phyloP scores from a whole-genome alignment of 768 basidiomycete species.

The Boletus rex-veris region DNA sequence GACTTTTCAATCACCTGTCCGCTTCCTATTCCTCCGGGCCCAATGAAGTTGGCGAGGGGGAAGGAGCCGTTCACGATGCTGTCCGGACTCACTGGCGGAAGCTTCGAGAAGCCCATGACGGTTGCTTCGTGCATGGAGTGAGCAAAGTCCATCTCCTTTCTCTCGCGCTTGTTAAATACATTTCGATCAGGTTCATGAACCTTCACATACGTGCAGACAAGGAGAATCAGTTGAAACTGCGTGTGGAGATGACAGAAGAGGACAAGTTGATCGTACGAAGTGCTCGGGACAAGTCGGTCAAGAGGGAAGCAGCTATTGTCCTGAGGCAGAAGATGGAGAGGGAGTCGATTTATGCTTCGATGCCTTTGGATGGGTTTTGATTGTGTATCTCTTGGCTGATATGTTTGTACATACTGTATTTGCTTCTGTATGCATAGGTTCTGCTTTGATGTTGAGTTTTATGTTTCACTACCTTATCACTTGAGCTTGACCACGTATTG shows the following conservation, averaged over 20 bases:
- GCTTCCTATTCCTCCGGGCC: not conserved
- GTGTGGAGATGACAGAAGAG: conserved; percentile 14
- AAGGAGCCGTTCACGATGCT: conserved; percentile 9
- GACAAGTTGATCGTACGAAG: conserved; percentile 13
- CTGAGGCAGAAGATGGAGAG: conserved; percentile 15
- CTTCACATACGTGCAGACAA: conserved; percentile 15
- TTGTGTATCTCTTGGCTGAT: not conserved
- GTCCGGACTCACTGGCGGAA: conserved; percentile 1
- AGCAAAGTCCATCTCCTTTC: not conserved
- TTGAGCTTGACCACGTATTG: too few relatives aligned
- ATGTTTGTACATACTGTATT: too few relatives aligned
- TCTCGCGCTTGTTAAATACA: not conserved
- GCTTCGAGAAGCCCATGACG: conserved; percentile 9
- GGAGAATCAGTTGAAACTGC: conserved; percentile 12
- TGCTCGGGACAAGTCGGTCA: not conserved
- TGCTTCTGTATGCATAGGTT: too few relatives aligned
- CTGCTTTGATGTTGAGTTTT: too few relatives aligned
- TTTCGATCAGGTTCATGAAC: conserved; percentile 9
- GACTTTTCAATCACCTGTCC: conserved; percentile 12
- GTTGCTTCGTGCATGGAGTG: conserved; percentile 11
- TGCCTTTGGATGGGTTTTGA: not conserved
- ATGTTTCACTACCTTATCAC: too few relatives aligned
- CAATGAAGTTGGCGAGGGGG: not conserved
- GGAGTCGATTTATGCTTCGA: conserved; percentile 6
- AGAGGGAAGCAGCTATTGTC: not conserved